These are phyloP conservation scores for Monosporascus ibericus DNA, from an alignment of 2,329 filamentous ascomycete genomes.

Conservation along the genomic window DNA sequence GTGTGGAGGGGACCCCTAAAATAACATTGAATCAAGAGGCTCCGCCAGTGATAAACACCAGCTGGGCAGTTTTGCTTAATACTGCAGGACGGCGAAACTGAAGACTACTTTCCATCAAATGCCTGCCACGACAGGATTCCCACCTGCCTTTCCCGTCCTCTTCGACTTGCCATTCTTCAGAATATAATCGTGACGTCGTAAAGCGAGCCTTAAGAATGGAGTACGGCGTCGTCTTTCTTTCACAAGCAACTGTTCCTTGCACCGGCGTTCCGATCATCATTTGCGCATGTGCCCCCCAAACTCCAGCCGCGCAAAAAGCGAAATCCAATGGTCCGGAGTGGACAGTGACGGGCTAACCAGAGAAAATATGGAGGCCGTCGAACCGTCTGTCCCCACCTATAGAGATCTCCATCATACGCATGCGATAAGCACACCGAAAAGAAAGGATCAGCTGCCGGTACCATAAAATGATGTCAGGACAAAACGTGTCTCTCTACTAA, in stretches of 20 bases:
- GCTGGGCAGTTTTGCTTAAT: background rate
- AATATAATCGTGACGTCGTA: background rate
- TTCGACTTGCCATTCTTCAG: too few relatives aligned
- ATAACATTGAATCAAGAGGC: background rate
- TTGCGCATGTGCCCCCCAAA: too few relatives aligned
- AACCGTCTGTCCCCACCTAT: background rate
- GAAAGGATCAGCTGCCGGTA: background rate
- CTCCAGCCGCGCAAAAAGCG: too few relatives aligned
- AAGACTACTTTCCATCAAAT: background rate
- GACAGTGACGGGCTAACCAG: background rate
- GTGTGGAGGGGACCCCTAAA: constrained; percentile 1
- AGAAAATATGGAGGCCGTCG: background rate
- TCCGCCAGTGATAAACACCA: background rate
- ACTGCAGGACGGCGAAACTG: background rate
- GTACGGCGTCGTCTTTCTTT: too few relatives aligned
- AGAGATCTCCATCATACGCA: background rate
- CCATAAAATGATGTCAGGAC: background rate
- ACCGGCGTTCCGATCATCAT: too few relatives aligned
- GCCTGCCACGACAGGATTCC: background rate
- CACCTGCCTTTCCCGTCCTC: background rate
- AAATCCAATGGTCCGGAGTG: too few relatives aligned
- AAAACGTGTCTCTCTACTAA: background rate
- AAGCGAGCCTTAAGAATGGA: background rate
- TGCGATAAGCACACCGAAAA: background rate
- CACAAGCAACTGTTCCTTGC: too few relatives aligned